These are phyloP conservation scores for Cyberlindnera subsufficiens DNA, from an alignment of 805 yeast genomes.

Conservation along the genomic window DNA sequence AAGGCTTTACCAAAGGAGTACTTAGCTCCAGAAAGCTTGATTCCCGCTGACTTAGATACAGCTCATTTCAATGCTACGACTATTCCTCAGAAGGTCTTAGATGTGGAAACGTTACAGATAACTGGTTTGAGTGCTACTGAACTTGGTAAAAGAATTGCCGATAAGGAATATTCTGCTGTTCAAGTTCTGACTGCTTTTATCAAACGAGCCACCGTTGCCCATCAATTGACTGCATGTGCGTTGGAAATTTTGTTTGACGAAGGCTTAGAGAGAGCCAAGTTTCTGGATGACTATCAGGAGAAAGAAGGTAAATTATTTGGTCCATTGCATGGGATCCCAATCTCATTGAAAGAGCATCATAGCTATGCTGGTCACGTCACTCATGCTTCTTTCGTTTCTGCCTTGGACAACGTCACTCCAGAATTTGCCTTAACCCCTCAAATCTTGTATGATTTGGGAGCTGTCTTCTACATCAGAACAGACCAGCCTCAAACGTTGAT, in stretches of 20 bases:
- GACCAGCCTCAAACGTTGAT: conserved; percentile 45
- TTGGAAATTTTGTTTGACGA: conserved; percentile 41
- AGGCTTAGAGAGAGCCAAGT: conserved; percentile 49
- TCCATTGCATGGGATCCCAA: conserved; percentile 63
- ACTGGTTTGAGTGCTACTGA: too few species aligned
- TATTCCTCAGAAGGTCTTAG: conserved; percentile 11
- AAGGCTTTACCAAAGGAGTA: conserved; percentile 2
- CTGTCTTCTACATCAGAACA: conserved; percentile 49
- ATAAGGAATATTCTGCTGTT: conserved; percentile 2
- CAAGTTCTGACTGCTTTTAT: conserved; percentile 33
- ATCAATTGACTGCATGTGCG: conserved; percentile 38
- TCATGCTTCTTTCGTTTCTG: conserved; percentile 39
- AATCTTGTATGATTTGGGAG: conserved; percentile 39
- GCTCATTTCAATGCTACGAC: conserved; percentile 14
- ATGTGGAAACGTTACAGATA: background rate
- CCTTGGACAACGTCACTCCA: conserved; percentile 44
- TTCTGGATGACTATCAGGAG: conserved; percentile 42
- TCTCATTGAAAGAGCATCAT: conserved; percentile 45
- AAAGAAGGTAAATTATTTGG: conserved; percentile 47
- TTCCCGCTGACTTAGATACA: conserved; percentile 12
- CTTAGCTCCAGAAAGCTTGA: conserved; percentile 9
- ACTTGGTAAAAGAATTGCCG: conserved; percentile 1
- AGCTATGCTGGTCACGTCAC: conserved; percentile 40
- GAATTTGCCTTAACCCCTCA: conserved; percentile 32
- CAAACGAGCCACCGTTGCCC: conserved; percentile 52